phyloP scores from a whole-genome alignment of 2,329 filamentous ascomycete species.

The Diaporthe vexans region DNA sequence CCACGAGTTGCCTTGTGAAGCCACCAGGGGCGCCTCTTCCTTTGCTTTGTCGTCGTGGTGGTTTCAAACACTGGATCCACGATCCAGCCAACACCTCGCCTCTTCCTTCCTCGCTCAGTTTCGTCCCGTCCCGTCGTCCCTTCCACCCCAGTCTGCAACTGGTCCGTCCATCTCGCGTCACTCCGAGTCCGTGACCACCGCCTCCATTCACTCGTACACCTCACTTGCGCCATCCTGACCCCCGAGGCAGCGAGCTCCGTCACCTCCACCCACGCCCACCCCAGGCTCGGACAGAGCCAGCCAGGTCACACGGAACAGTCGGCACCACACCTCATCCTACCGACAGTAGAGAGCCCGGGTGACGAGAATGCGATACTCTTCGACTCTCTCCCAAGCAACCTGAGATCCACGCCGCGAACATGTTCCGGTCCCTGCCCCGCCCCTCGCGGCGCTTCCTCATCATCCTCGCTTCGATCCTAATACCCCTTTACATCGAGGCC shows the following conservation, averaged over 20 bases:
- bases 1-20: slow-evolving; percentile 5
- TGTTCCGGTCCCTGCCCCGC: slow-evolving; percentile 47
- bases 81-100: not conserved
- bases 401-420: slow-evolving; percentile 51
- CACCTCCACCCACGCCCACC: not conserved
- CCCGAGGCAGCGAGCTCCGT: not conserved
- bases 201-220: not conserved
- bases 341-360: slow-evolving; percentile 8
- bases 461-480: slow-evolving; percentile 51
- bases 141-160: not conserved
- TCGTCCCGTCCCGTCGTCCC: not conserved
- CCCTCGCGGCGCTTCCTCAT: slow-evolving; percentile 39
- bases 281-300: not conserved
- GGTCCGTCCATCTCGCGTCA: slow-evolving; percentile 22
- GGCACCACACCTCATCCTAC: not conserved
- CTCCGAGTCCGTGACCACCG: slow-evolving; percentile 9
- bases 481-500: slow-evolving; percentile 52
- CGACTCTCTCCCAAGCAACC: slow-evolving; percentile 38
- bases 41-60: not conserved
- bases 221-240: slow-evolving; percentile 5
- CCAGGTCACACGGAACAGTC: not conserved
- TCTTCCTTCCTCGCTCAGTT: slow-evolving; percentile 13
- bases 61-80: slow-evolving; percentile 18
- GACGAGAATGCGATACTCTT: slow-evolving; percentile 32
- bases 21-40: slow-evolving; percentile 13